A percentile compares a stretch with the other conserved stretches of the same genome.
These are phyloP conservation scores for Paspalum vaginatum DNA, from an alignment of 176 grass and related monocot species.

Conservation along the genomic window DNA sequence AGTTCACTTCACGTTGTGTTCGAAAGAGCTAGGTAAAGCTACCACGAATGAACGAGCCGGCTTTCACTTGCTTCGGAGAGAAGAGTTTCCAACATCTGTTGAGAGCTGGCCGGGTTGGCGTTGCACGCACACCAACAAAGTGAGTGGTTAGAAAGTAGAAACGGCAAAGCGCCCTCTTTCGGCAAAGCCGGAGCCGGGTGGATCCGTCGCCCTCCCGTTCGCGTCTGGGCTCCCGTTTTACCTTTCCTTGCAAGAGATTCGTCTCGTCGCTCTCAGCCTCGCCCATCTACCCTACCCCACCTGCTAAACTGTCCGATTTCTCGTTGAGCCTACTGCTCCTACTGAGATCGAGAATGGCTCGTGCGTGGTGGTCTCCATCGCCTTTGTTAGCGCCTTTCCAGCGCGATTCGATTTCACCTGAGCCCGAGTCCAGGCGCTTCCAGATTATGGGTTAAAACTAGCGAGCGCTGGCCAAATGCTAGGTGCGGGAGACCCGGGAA, in stretches of 20 bases:
- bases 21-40: background rate
- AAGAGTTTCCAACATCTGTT: background rate
- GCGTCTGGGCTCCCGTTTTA: background rate
- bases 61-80: background rate
- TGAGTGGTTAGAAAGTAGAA: background rate
- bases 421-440: too few species aligned
- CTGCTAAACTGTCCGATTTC: too few species aligned
- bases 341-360: too few species aligned
- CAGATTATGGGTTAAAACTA: too few species aligned
- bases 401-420: too few species aligned
- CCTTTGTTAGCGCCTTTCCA: too few species aligned
- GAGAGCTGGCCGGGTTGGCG: background rate
- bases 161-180: background rate
- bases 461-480: too few species aligned
- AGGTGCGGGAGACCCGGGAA: too few species aligned
- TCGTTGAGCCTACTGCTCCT: too few species aligned
- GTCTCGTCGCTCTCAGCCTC: background rate
- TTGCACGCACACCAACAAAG: background rate
- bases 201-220: background rate
- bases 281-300: too few species aligned
- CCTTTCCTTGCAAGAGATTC: slow-evolving; percentile 15
- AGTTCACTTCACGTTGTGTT: background rate
- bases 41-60: background rate
- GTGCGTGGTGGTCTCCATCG: too few species aligned
- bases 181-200: background rate